phyloP scores from a whole-genome alignment of 495 filamentous ascomycete genomes.

The Thermothielavioides terrestris region DNA sequence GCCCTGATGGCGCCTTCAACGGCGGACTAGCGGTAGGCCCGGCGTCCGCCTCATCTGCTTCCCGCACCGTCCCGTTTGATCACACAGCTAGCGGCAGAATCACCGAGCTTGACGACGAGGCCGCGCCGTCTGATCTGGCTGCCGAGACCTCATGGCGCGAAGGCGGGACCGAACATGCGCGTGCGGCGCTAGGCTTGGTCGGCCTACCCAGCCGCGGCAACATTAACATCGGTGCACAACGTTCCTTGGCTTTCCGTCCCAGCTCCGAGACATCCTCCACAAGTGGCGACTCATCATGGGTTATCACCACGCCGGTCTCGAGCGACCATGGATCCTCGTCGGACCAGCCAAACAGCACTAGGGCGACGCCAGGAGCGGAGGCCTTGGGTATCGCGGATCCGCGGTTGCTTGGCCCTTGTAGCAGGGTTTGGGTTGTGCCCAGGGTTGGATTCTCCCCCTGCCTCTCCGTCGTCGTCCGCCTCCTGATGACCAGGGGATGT shows the following conservation, averaged over 20 bases:
- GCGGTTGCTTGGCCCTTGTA: neutral
- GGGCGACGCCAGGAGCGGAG: neutral
- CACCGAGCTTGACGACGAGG: neutral
- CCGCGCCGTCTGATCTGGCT: neutral
- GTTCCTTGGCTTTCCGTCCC: neutral
- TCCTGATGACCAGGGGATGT: neutral
- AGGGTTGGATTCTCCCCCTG: neutral
- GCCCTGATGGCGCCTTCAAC: neutral
- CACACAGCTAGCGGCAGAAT: neutral
- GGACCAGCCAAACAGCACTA: neutral
- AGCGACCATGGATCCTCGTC: neutral
- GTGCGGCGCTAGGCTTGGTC: neutral
- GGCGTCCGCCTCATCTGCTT: neutral
- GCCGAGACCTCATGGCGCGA: neutral
- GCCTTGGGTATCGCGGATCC: neutral
- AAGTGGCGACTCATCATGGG: neutral
- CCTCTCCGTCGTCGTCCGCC: neutral
- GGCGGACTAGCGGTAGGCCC: neutral
- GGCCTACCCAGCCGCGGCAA: neutral
- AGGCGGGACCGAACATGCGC: neutral
- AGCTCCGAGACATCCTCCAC: neutral
- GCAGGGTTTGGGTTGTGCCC: neutral
- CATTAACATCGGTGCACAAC: neutral
- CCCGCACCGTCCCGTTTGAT: too few species aligned
- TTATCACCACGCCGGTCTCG: conserved; percentile 3